Base-by-base conservation (phyloP, 306 rosid genomes). In the Prinsepia uniflora region DNA sequence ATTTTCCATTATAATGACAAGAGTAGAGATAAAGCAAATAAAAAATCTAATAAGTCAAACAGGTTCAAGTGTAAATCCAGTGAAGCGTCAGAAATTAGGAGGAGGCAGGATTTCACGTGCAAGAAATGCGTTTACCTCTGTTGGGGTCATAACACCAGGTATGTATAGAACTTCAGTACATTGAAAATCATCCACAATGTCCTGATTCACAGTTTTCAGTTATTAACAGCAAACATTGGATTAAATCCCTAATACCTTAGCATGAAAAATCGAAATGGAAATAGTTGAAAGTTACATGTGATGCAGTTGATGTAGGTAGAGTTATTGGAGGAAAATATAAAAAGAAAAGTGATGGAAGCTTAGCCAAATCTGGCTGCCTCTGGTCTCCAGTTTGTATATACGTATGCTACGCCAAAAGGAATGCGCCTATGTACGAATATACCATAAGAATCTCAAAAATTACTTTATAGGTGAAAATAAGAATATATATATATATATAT, bases 71-170 rank as follows among this genome's bases (percentile, higher is more conserved):
- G 63, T 11, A 55, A 62, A 50, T 65, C 55, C 34, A n/a, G 40
- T 7, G 4, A 75, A 49, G 40, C 52, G 73, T 54, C 24, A 14
- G 19, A 74, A 53, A 60, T 54, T 41, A 8, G 6, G 24, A 49
- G 72, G 15, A 47, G 3, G n/a, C n/a, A 8, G 2, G n/a, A 3
- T 4, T 49, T 36, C 10, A 64, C 36, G 56, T 20, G 18, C 34
- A 79, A 68, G 71, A 70, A 46, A 30, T 70, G 57, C 42, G n/a
- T 87, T 83, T 81, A 92, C 98, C 88, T 92, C 96, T 39, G 98
- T 88, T 80, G 98, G 98, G 77, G 93, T 92, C 98, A 92, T 90
- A 66, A 84, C 81, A 36, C 98, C 98, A 10, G 98, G 98, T 72
- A 90, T 90, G 70, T 90, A 92, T 71, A 92, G 72, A 77, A 83